These are phyloP conservation scores for Crithidia thermophila DNA, from an alignment of 208 protist species.

Conservation along the genomic window DNA sequence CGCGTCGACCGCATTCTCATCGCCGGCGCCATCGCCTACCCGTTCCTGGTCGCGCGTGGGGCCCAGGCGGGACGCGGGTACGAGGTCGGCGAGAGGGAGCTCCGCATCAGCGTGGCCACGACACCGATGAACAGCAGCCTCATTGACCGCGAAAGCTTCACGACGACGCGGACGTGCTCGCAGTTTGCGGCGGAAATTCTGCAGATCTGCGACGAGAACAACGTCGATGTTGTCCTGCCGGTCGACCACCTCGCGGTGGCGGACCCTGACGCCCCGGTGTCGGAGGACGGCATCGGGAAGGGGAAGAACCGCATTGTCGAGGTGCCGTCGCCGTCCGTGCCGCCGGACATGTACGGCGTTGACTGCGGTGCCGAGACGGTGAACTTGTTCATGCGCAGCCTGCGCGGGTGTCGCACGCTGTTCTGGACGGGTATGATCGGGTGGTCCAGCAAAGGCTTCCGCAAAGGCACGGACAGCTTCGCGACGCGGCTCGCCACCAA, in stretches of 20 bases:
- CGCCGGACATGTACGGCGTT: constrained; percentile 81
- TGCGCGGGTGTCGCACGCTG: constrained; percentile 88
- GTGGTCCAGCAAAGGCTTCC: constrained; percentile 92
- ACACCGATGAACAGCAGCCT: constrained; percentile 10
- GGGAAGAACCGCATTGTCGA: constrained; percentile 41
- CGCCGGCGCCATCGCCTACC: constrained; percentile 57
- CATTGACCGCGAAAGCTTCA: background rate
- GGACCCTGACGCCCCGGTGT: constrained; percentile 34
- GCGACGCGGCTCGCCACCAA: constrained; percentile 51
- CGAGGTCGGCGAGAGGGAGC: constrained; percentile 31
- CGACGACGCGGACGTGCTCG: constrained; percentile 38
- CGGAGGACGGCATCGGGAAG: constrained; percentile 11
- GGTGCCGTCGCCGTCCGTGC: constrained; percentile 44
- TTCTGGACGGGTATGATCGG: constrained; percentile 97
- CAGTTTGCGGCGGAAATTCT: constrained; percentile 88
- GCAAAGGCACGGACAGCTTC: constrained; percentile 63
- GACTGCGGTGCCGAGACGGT: constrained; percentile 91
- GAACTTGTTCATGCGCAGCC: constrained; percentile 75
- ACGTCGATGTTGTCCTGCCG: constrained; percentile 97
- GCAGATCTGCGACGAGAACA: constrained; percentile 86
- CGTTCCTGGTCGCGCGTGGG: constrained; percentile 70
- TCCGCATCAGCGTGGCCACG: constrained; percentile 13
- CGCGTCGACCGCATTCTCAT: constrained; percentile 79
- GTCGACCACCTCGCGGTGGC: constrained; percentile 94
- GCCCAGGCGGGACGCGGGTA: constrained; percentile 38